Evolutionary conservation across 306 rosid genomes (phyloP), one percentile per base, ranked within the genome.

Genomic region (Leucaena leucocephala): DNA sequence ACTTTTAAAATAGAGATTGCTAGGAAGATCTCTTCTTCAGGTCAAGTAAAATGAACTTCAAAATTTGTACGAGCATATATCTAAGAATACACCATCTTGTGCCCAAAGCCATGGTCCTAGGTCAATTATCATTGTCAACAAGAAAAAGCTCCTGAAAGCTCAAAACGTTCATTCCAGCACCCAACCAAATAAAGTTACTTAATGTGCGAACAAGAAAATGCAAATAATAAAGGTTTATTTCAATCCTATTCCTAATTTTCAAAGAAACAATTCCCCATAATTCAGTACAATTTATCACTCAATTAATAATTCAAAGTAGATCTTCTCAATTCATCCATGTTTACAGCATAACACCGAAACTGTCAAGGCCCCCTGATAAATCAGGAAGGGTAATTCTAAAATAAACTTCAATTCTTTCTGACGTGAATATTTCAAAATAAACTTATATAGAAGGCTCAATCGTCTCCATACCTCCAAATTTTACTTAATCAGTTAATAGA

Each of bases 181-280:
- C 16, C 5, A 43, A 4, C 36, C 52, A 42, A 68, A 68, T n/a
- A 21, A 68, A n/a, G 17, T 19, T 36, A 68, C 17, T 19, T n/a
- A 8, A 42, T 2, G 52, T 42, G 46, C 55, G 11, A 68, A 4
- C 54, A 68, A 43, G 73, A 59, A 68, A 42, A 17, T 42, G 27
- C 14, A 4, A 42, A 40, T 0, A 42, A 42, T 42, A 46, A 44
- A 43, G 73, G 39, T 13, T 22, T 21, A 13, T 44, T 19, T n/a
- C 34, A 27, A 67, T 68, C 14, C 27, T 27, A 27, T 27, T 27
- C 27, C 70, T 22, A 40, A 67, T 17, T 67, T 42, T 42, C 8
- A 19, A 67, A n/a, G 35, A n/a, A 67, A 19, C 72, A 40, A 67
- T 42, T 19, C 33, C 71, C 36, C 72, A 67, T 19, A 67, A 67